Percentiles rank a stretch among this genome's conserved stretches.
Evolutionary conservation across 2,329 filamentous ascomycete species (phyloP).

Genomic region (Akanthomyces uredinophilus): DNA sequence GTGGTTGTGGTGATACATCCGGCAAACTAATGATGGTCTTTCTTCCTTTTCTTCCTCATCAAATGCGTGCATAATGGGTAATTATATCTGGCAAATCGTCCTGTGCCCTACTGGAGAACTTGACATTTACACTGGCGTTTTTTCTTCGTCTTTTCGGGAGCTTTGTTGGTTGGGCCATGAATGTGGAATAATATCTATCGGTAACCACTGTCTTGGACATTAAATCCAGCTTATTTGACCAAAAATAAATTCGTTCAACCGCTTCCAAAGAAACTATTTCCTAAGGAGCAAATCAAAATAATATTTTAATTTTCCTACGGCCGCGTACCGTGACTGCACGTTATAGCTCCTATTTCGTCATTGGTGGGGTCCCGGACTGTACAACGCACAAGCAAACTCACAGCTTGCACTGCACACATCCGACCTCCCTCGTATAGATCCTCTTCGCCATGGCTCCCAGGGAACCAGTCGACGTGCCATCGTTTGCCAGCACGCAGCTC

Average conservation of each 20-base stretch:
- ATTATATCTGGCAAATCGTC: background rate
- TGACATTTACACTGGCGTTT: background rate
- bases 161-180: background rate
- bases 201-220: background rate
- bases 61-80: background rate
- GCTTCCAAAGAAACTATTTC: no score
- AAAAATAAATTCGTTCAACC: no score
- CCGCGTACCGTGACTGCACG: no score
- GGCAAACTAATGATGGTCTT: background rate
- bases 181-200: background rate
- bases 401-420: background rate
- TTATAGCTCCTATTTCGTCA: constrained; percentile 7
- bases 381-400: background rate
- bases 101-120: background rate
- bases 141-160: background rate
- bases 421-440: constrained; percentile 1
- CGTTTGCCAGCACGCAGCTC: constrained; percentile 68
- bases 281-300: no score
- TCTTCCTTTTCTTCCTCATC: background rate
- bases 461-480: constrained; percentile 53
- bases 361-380: constrained; percentile 12
- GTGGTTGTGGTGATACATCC: constrained; percentile 54
- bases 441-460: constrained; percentile 31
- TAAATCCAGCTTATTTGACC: background rate
- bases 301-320: no score